Evolutionary conservation across 345 rosid species (phyloP), one percentile per base, ranked within the genome.

Genomic region (Syzygium aromaticum): DNA sequence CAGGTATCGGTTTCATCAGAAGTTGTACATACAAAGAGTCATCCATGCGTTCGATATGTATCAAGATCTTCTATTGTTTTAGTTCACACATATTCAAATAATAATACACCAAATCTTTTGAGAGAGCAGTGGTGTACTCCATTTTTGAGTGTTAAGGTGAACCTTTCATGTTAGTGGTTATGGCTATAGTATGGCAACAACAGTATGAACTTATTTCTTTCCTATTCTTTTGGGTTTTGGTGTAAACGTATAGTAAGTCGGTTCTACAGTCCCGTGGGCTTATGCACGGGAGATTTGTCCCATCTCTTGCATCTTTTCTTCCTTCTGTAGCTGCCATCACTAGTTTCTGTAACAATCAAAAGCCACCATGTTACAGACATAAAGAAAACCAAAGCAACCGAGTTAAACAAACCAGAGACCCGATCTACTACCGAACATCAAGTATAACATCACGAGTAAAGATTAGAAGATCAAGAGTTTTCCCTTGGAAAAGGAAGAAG

Each of bases 1-100:
- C 94, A 95, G 96, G 91, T 93, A 96, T 84, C 93, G 98, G 89
- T 84, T 95, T 94, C 94, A 96, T 87, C 91, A 94, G 87, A 96
- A 97, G 91, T 87, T 93, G 92, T 93, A 95, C 83, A 89, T 95
- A 25, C 89, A 94, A 91, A 97, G 95, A 91, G 93, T 93, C 85
- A 90, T 93, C 88, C 89, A 89, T 88, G 96, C 98, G 63, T 92
- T 96, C 89, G 96, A 93, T 27, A 90, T 95, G 73, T 96, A 96
- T 92, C 98, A 95, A 90, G 98, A 95, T 46, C 90, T 92, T 67
- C 90, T 96, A 89, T 88, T 96, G 88, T 96, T 91, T 87, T 96
- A 88, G 85, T 33, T 52, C 30, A 54, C 25, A 84, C 78, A 17
- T 46, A 22, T 19, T 38, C 49, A 73, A 73, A 73, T 21, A 11